phyloP scores from a whole-genome alignment of 768 basidiomycete species.

The Tulasnella sp. region DNA sequence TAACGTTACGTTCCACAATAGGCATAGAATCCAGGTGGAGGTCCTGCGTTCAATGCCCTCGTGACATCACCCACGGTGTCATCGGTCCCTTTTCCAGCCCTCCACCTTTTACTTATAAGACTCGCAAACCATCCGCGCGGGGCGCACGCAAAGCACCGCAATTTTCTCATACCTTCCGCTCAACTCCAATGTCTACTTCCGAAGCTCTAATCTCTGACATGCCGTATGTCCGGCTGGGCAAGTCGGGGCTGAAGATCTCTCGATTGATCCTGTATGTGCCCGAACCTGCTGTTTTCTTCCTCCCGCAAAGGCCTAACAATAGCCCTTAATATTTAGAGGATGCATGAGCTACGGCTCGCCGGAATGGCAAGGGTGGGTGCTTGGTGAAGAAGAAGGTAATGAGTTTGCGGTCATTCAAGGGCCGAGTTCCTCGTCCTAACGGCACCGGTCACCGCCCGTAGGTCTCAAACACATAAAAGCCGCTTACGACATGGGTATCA shows the following conservation, averaged over 20 bases:
- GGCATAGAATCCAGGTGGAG: background rate
- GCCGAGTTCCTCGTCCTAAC: background rate
- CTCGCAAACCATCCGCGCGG: background rate
- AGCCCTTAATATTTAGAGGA: conserved; percentile 50
- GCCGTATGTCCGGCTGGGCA: conserved; percentile 15
- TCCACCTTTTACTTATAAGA: background rate
- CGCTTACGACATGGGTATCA: conserved; percentile 34
- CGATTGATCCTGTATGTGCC: conserved; percentile 14
- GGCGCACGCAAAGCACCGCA: background rate
- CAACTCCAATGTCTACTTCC: background rate
- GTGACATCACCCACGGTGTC: background rate
- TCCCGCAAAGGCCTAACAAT: background rate
- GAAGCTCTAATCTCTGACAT: background rate
- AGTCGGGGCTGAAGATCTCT: conserved; percentile 17
- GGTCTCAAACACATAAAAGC: conserved; percentile 32
- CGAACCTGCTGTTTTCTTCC: too few relatives aligned
- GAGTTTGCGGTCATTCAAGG: conserved; percentile 38
- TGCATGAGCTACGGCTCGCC: conserved; percentile 61
- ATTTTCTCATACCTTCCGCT: background rate
- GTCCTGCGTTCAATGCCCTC: background rate
- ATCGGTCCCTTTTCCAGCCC: background rate
- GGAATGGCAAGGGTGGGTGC: conserved; percentile 60
- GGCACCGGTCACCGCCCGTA: background rate
- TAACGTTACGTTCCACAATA: background rate
- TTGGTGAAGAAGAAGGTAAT: conserved; percentile 55